These are phyloP conservation scores for Lasiosphaeria hispida DNA, from an alignment of 495 filamentous ascomycete species.

Conservation along the genomic window DNA sequence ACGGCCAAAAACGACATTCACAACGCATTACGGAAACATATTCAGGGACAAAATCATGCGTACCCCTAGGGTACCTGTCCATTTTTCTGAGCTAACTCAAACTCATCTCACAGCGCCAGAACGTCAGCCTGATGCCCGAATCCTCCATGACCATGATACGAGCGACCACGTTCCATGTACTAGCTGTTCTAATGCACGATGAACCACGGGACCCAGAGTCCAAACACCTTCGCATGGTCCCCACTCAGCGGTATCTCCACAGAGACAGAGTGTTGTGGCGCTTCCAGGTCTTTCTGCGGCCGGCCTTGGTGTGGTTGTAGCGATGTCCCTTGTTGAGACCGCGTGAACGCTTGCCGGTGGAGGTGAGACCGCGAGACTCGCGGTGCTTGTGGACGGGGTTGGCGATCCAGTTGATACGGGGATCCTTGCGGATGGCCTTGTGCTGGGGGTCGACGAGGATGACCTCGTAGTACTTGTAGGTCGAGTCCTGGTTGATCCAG, in stretches of 20 bases:
- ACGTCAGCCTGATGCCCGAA: constrained; percentile 15
- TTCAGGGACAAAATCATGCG: constrained; percentile 23
- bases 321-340: constrained; percentile 98
- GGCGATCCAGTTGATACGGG: constrained; percentile 99
- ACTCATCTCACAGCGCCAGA: constrained; percentile 22
- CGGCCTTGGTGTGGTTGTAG: constrained; percentile 95
- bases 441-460: constrained; percentile 99
- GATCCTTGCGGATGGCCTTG: constrained; percentile 98
- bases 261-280: constrained; percentile 95
- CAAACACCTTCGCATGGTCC: constrained; percentile 17
- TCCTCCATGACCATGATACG: constrained; percentile 12
- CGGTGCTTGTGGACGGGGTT: constrained; percentile 99
- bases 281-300: constrained; percentile 99
- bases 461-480: constrained; percentile 99
- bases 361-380: constrained; percentile 91
- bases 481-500: constrained; percentile 99
- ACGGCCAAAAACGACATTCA: background rate
- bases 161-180: constrained; percentile 19
- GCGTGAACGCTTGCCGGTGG: constrained; percentile 98
- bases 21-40: constrained; percentile 14
- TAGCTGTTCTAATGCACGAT: constrained; percentile 18
- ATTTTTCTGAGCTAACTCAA: constrained; percentile 27
- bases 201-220: constrained; percentile 27
- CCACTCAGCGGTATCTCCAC: constrained; percentile 73
- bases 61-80: constrained; percentile 22